Conservation (phyloP, 176 grass and related monocot species). For the Calamus simplicifolius region DNA sequence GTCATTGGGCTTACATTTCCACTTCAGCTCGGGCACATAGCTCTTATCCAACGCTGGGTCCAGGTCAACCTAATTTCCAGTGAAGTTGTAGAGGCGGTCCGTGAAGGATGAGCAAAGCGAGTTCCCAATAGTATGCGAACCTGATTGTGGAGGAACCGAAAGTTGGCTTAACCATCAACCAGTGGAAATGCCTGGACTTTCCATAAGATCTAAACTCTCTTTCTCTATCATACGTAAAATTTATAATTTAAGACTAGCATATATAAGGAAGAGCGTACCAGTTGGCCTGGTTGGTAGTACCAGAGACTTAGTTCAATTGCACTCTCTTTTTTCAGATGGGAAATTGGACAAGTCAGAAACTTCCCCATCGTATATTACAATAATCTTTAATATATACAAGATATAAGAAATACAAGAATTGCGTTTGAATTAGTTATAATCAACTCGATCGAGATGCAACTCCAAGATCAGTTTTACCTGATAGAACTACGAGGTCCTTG, state of each 20-base stretch:
- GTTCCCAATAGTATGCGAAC: slow-evolving; percentile 51
- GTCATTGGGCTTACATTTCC: slow-evolving; percentile 34
- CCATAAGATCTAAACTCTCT: too few relatives aligned
- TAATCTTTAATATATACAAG: too few relatives aligned
- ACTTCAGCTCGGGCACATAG: slow-evolving; percentile 42
- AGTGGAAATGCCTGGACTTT: neutral
- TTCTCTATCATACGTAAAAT: too few relatives aligned
- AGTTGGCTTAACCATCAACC: slow-evolving; percentile 11
- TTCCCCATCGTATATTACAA: too few relatives aligned
- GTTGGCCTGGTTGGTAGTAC: too few relatives aligned
- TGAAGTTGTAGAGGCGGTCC: slow-evolving; percentile 54
- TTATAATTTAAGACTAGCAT: too few relatives aligned
- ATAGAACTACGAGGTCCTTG: slow-evolving; percentile 50
- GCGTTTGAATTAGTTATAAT: neutral
- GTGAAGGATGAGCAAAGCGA: slow-evolving; percentile 37
- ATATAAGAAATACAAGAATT: too few relatives aligned
- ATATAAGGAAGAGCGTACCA: too few relatives aligned
- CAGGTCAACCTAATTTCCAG: slow-evolving; percentile 23
- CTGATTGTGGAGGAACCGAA: slow-evolving; percentile 6
- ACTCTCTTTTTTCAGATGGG: too few relatives aligned
- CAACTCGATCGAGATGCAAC: neutral
- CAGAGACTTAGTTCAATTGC: too few relatives aligned
- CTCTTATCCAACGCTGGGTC: slow-evolving; percentile 48
- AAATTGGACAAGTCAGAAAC: too few relatives aligned
- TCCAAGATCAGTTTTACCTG: slow-evolving; percentile 23